Percentiles rank a stretch among this genome's conserved stretches.
Conservation (phyloP, 306 rosid species). For the Cicer bijugum region DNA sequence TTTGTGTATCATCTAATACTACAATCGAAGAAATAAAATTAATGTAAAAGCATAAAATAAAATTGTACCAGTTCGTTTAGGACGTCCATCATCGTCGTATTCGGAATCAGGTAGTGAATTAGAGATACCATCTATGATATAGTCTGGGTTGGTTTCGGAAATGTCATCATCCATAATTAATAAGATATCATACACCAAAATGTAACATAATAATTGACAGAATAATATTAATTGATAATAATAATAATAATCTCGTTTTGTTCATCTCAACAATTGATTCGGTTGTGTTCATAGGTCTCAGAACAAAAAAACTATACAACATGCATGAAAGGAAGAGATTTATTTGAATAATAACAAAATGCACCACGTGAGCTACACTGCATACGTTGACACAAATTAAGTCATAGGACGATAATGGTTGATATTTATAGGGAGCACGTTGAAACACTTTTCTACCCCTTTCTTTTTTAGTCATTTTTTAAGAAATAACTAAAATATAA, state of each 20-base stretch:
- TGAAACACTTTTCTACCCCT: too few relatives aligned
- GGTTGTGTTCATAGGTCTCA: not conserved
- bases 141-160: not conserved
- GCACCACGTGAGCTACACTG: not conserved
- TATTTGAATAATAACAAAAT: not conserved
- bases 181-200: not conserved
- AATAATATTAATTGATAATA: not conserved
- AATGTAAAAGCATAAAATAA: not conserved
- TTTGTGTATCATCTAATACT: not conserved
- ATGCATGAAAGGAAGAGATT: not conserved
- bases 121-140: constrained; percentile 39
- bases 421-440: not conserved
- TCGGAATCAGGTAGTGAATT: constrained; percentile 4
- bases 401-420: not conserved
- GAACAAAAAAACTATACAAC: not conserved
- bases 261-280: not conserved
- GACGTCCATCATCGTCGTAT: constrained; percentile 57
- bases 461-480: too few relatives aligned
- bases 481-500: too few relatives aligned
- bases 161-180: constrained; percentile 39
- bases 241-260: not conserved
- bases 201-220: not conserved
- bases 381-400: not conserved
- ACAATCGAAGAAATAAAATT: not conserved
- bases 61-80: constrained; percentile 52